A percentile compares a stretch with the other conserved stretches of the same genome.
phyloP scores from a whole-genome alignment of 2,329 filamentous ascomycete species.

The Alternaria novae-zelandiae region DNA sequence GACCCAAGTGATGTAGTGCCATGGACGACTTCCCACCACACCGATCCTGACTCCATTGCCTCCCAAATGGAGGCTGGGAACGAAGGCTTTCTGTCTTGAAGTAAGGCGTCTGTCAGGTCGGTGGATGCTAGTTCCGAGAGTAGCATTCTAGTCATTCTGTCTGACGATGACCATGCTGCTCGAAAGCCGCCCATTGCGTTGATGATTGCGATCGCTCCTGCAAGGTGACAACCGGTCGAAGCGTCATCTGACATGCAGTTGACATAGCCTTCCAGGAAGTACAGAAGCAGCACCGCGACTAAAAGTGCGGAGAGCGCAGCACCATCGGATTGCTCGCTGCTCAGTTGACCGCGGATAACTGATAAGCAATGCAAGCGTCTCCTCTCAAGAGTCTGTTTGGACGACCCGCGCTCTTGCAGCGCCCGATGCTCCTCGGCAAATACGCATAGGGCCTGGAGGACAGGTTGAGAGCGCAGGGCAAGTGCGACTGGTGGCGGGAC shows the following conservation, averaged over 20 bases:
- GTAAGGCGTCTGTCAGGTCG: constrained; percentile 19
- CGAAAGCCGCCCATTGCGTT: constrained; percentile 71
- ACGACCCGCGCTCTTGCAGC: constrained; percentile 9
- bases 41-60: constrained; percentile 12
- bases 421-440: constrained; percentile 20
- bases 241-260: constrained; percentile 16
- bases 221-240: constrained; percentile 18
- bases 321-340: constrained; percentile 1
- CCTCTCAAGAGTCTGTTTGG: constrained; percentile 6
- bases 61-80: constrained; percentile 16
- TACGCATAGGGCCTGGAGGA: constrained; percentile 17
- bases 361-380: constrained; percentile 14
- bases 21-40: constrained; percentile 15
- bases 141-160: constrained; percentile 16
- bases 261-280: constrained; percentile 22
- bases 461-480: constrained; percentile 16
- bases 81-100: constrained; percentile 14
- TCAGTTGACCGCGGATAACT: constrained; percentile 14
- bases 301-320: constrained; percentile 14
- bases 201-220: constrained; percentile 71
- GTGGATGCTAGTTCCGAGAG: constrained; percentile 23
- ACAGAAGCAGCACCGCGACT: constrained; percentile 19
- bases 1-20: constrained; percentile 7
- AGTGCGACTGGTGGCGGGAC: constrained; percentile 15
- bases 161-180: constrained; percentile 6